phyloP scores from a whole-genome alignment of 2,329 filamentous ascomycete species.

The Aspergillus aculeatus region DNA sequence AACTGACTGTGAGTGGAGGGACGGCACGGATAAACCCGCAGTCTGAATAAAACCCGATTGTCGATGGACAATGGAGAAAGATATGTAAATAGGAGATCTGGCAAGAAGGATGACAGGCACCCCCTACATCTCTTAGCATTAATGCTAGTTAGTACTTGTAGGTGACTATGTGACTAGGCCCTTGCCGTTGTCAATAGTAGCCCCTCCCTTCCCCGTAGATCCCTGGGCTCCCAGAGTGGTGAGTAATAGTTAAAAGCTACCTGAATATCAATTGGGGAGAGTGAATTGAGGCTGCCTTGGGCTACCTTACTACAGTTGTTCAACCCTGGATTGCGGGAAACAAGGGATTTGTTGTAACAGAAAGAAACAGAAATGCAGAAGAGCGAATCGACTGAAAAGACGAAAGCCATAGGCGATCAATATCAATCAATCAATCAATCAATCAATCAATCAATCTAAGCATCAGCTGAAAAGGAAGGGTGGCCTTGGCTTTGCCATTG shows the following conservation, averaged over 20 bases:
- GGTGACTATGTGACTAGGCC: neutral
- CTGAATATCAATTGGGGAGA: neutral
- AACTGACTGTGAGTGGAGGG: neutral
- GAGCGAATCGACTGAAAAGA: neutral
- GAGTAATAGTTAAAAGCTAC: neutral
- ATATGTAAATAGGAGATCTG: neutral
- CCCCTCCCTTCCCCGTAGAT: neutral
- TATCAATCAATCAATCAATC: neutral
- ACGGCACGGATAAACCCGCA: neutral
- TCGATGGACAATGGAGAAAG: neutral
- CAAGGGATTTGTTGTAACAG: neutral
- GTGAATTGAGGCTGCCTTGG: neutral
- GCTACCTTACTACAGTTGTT: neutral
- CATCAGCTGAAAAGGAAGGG: neutral
- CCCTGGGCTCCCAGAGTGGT: neutral
- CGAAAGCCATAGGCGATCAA: neutral
- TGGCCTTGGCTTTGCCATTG: slow-evolving; percentile 23
- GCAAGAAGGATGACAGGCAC: neutral
- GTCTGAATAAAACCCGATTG: neutral
- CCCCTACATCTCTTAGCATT: neutral
- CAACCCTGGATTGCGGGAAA: neutral
- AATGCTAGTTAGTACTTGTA: neutral
- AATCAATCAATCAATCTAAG: neutral
- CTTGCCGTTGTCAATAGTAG: neutral
- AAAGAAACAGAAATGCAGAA: neutral